Evolutionary conservation across 2,329 filamentous ascomycete species (phyloP).

Genomic region (Teratosphaeria destructans): DNA sequence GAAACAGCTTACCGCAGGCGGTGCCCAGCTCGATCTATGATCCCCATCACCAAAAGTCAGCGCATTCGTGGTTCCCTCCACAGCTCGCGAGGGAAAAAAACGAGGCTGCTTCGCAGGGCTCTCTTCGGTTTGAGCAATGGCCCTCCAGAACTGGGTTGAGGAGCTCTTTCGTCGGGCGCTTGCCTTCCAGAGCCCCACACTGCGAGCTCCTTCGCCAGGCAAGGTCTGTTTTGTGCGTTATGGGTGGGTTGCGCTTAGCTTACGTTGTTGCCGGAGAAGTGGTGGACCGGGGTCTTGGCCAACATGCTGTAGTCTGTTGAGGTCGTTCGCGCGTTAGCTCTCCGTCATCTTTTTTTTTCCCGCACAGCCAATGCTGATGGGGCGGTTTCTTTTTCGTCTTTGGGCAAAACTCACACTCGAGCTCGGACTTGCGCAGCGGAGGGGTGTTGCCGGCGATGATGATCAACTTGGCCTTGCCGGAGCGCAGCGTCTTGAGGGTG

Average conservation of each 20-base stretch:
- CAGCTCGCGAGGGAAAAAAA: constrained; percentile 43
- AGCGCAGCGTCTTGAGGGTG: constrained; percentile 80
- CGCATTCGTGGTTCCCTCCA: constrained; percentile 60
- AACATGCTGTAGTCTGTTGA: constrained; percentile 66
- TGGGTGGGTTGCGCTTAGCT: constrained; percentile 38
- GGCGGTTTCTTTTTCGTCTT: no score
- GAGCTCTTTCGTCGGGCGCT: constrained; percentile 10
- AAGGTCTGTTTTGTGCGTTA: constrained; percentile 2
- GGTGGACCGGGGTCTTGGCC: constrained; percentile 89
- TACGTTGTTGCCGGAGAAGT: constrained; percentile 98
- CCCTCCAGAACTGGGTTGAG: constrained; percentile 10
- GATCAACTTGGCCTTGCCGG: constrained; percentile 97
- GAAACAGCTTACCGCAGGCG: constrained; percentile 97
- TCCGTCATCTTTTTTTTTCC: no score
- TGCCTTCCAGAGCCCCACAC: constrained; percentile 25
- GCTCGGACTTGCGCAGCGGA: constrained; percentile 91
- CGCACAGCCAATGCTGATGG: no score
- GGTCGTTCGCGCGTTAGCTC: constrained; percentile 6
- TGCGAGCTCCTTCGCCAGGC: constrained; percentile 27
- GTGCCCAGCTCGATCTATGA: constrained; percentile 92
- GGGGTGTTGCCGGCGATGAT: constrained; percentile 94
- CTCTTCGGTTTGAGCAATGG: constrained; percentile 9
- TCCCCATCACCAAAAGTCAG: constrained; percentile 30
- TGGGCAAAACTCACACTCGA: constrained; percentile 50
- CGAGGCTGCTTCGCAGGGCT: constrained; percentile 81